These are phyloP conservation scores for Thraustotheca clavata DNA, from an alignment of 352 stramenopile genomes.

Conservation along the genomic window DNA sequence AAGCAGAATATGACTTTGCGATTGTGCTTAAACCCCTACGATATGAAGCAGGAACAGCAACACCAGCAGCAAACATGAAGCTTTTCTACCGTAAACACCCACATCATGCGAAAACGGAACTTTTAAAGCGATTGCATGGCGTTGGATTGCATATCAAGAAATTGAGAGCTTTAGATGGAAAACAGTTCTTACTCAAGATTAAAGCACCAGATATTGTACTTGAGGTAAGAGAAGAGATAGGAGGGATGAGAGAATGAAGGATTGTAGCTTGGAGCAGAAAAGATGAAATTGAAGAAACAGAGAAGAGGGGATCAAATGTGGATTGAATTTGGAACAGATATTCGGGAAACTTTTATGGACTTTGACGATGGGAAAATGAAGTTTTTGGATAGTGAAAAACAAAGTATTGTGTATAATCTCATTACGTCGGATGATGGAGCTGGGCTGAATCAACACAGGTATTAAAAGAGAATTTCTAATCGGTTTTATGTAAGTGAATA, in stretches of 20 bases:
- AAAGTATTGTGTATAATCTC: slow-evolving; percentile 63
- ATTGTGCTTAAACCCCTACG: slow-evolving; percentile 72
- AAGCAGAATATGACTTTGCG: slow-evolving; percentile 79
- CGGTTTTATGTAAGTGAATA: neutral
- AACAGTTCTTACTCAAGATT: slow-evolving; percentile 71
- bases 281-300: slow-evolving; percentile 53
- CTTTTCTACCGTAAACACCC: slow-evolving; percentile 23
- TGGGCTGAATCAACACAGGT: slow-evolving; percentile 49
- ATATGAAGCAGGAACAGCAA: slow-evolving; percentile 10
- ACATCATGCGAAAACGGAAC: slow-evolving; percentile 2
- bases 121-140: slow-evolving; percentile 46
- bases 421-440: slow-evolving; percentile 42
- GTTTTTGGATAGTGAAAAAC: slow-evolving; percentile 77
- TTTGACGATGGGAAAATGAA: slow-evolving; percentile 42
- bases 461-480: neutral
- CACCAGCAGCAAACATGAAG: neutral
- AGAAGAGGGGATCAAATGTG: slow-evolving; percentile 60
- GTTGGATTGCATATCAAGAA: slow-evolving; percentile 66
- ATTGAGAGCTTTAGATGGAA: slow-evolving; percentile 59
- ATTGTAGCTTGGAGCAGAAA: slow-evolving; percentile 40
- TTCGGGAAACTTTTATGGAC: slow-evolving; percentile 59
- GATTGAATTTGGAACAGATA: slow-evolving; percentile 66
- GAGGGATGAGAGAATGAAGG: neutral
- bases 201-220: slow-evolving; percentile 52
- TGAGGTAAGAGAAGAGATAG: slow-evolving; percentile 25